phyloP scores from a whole-genome alignment of 2,329 filamentous ascomycete species.

The Aschersonia sp. region DNA sequence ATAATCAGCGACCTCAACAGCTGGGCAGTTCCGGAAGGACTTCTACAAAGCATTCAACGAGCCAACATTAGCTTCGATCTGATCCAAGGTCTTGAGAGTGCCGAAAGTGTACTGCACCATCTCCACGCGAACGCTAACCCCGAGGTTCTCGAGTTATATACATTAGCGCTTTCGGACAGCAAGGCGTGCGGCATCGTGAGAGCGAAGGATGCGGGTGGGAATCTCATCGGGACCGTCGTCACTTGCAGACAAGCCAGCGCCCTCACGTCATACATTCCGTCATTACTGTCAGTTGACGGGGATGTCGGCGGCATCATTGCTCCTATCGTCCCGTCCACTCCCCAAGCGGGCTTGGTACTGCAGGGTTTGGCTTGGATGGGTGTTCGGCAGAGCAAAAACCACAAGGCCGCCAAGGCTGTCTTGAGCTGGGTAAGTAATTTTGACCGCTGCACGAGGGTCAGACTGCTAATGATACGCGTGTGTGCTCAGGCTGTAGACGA shows the following conservation, averaged over 20 bases:
- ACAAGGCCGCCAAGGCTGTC: constrained; percentile 59
- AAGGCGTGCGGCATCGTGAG: constrained; percentile 69
- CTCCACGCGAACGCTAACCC: constrained; percentile 61
- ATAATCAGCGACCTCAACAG: constrained; percentile 54
- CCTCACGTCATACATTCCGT: constrained; percentile 56
- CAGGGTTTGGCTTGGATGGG: constrained; percentile 72
- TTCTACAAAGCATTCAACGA: constrained; percentile 58
- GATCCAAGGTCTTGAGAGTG: constrained; percentile 66
- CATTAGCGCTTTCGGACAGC: constrained; percentile 55
- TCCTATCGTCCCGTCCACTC: constrained; percentile 57
- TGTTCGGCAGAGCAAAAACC: constrained; percentile 66
- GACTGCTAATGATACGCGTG: constrained; percentile 6
- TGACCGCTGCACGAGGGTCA: too few species aligned
- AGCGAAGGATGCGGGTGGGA: constrained; percentile 54
- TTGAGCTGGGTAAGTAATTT: constrained; percentile 59
- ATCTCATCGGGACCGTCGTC: constrained; percentile 65
- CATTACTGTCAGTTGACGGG: constrained; percentile 44
- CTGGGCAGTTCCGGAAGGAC: constrained; percentile 65
- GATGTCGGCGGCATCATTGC: constrained; percentile 64
- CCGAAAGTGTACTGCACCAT: constrained; percentile 59
- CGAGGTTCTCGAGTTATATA: constrained; percentile 69
- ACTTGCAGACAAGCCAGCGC: constrained; percentile 59
- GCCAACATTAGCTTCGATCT: constrained; percentile 70
- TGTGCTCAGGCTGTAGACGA: constrained; percentile 48
- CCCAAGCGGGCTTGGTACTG: constrained; percentile 53